phyloP scores from a whole-genome alignment of 805 yeast genomes.

The Yarrowia yakushimensis region DNA sequence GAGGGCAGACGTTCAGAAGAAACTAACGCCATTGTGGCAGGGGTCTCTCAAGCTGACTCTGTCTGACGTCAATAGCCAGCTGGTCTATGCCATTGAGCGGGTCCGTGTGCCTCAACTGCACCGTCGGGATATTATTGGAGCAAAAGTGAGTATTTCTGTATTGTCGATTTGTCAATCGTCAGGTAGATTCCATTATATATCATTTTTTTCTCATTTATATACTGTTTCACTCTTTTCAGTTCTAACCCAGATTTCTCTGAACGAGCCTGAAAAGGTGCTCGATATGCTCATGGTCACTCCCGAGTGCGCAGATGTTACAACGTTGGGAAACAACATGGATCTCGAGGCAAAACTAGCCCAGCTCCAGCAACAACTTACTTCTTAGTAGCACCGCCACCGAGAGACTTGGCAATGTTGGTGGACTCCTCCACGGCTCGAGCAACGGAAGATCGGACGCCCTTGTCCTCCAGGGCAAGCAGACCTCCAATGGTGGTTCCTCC shows the following conservation, averaged over 20 bases:
- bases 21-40: conserved; percentile 7
- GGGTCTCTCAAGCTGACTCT: background rate
- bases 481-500: conserved; percentile 99
- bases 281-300: conserved; percentile 29
- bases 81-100: conserved; percentile 6
- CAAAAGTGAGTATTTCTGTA: conserved; percentile 10
- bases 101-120: background rate
- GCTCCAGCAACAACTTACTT: background rate
- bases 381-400: conserved; percentile 7
- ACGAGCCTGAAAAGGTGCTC: conserved; percentile 11
- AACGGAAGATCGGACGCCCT: conserved; percentile 81
- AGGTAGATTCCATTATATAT: background rate
- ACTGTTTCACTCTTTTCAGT: background rate
- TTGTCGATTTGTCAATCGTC: background rate
- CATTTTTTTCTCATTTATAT: background rate
- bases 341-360: conserved; percentile 4
- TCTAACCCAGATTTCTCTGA: conserved; percentile 7
- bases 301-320: conserved; percentile 26
- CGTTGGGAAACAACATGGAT: conserved; percentile 21
- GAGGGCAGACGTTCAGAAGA: background rate
- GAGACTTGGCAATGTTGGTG: conserved; percentile 61
- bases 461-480: conserved; percentile 84
- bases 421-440: conserved; percentile 89
- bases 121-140: background rate
- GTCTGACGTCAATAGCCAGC: background rate